These are phyloP conservation scores for Cladophialophora exuberans DNA, from an alignment of 2,329 filamentous ascomycete species.

Conservation along the genomic window DNA sequence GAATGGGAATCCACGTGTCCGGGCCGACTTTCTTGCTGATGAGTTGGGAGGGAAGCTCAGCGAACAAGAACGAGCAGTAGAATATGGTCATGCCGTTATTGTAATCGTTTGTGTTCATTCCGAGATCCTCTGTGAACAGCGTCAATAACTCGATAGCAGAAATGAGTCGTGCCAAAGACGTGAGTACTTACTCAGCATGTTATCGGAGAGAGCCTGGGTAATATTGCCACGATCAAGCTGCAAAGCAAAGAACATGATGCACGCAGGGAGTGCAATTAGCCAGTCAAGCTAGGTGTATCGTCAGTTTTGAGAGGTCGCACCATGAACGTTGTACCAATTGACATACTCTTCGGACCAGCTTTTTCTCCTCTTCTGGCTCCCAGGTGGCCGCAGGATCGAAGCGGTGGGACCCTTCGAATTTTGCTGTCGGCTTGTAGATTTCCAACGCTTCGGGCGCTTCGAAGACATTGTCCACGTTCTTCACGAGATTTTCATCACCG, in stretches of 20 bases:
- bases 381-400: constrained; percentile 43
- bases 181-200: constrained; percentile 49
- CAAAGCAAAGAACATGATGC: constrained; percentile 61
- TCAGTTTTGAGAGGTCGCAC: constrained; percentile 32
- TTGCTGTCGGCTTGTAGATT: constrained; percentile 29
- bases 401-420: constrained; percentile 48
- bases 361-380: constrained; percentile 33
- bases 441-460: constrained; percentile 26
- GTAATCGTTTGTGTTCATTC: constrained; percentile 49
- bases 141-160: constrained; percentile 13
- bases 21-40: constrained; percentile 59
- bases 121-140: constrained; percentile 44
- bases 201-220: constrained; percentile 56
- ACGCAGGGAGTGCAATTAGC: constrained; percentile 39
- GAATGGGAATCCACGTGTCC: constrained; percentile 59
- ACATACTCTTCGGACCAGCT: constrained; percentile 29
- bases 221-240: constrained; percentile 60
- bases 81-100: constrained; percentile 62
- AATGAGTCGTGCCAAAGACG: not conserved
- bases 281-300: constrained; percentile 28
- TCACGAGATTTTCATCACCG: constrained; percentile 20
- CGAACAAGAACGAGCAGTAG: constrained; percentile 55
- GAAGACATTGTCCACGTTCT: constrained; percentile 28
- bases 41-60: constrained; percentile 62
- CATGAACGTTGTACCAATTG: constrained; percentile 32